These are phyloP conservation scores for Ascocoryne sarcoides DNA, from an alignment of 2,329 filamentous ascomycete genomes.

Conservation along the genomic window DNA sequence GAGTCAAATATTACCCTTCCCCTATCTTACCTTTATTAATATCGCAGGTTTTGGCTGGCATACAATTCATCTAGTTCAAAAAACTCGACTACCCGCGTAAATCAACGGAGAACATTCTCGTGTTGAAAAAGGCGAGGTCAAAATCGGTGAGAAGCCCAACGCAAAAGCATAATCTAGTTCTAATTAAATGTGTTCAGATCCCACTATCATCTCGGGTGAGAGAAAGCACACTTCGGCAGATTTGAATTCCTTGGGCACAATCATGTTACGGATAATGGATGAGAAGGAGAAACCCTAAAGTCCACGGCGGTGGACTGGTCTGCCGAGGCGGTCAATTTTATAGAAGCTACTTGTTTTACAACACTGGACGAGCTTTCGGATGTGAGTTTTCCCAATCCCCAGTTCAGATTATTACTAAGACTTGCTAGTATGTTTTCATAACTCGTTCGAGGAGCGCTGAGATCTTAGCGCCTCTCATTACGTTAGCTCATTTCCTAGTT, in stretches of 20 bases:
- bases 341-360: constrained; percentile 6
- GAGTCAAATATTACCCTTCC: no score
- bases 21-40: no score
- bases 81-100: no score
- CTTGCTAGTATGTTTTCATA: constrained; percentile 6
- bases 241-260: constrained; percentile 2
- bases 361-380: constrained; percentile 7
- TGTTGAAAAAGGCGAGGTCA: neutral
- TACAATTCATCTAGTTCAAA: no score
- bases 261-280: constrained; percentile 8
- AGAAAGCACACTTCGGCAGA: constrained; percentile 4
- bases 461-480: constrained; percentile 6
- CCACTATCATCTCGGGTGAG: neutral
- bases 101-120: neutral
- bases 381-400: constrained; percentile 5
- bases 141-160: constrained; percentile 5
- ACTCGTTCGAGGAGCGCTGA: constrained; percentile 3
- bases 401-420: constrained; percentile 7
- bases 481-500: constrained; percentile 5
- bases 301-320: constrained; percentile 3
- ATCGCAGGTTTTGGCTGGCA: no score
- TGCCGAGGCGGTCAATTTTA: constrained; percentile 6
- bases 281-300: constrained; percentile 5
- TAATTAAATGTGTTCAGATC: neutral
- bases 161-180: neutral